These are phyloP conservation scores for Chrysoporthe deuterocubensis DNA, from an alignment of 2,329 filamentous ascomycete genomes.

Conservation along the genomic window DNA sequence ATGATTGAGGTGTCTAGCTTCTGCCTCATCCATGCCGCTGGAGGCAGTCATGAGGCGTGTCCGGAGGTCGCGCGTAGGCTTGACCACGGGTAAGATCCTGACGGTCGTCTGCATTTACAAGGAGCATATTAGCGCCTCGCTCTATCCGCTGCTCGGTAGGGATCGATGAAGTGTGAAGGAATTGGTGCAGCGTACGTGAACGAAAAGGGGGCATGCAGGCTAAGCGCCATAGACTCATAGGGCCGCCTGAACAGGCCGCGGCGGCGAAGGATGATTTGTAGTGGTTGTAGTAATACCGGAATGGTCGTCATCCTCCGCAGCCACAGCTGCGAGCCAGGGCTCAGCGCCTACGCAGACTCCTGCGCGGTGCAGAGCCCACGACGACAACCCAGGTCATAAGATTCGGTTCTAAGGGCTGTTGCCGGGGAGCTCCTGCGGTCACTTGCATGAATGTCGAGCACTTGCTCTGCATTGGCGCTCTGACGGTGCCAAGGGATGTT, in stretches of 20 bases:
- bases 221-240: slow-evolving; percentile 10
- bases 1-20: slow-evolving; percentile 76
- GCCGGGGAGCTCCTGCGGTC: not conserved
- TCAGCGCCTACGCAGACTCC: slow-evolving; percentile 21
- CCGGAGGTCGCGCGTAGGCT: slow-evolving; percentile 81
- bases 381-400: not conserved
- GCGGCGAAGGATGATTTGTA: slow-evolving; percentile 19
- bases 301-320: slow-evolving; percentile 11
- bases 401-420: not conserved
- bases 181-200: slow-evolving; percentile 18
- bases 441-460: not conserved
- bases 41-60: slow-evolving; percentile 76
- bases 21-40: slow-evolving; percentile 72
- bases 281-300: slow-evolving; percentile 5
- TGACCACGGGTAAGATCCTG: slow-evolving; percentile 69
- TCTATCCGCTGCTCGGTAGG: slow-evolving; percentile 1
- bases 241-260: slow-evolving; percentile 21
- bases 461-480: slow-evolving; percentile 8
- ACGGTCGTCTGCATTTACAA: slow-evolving; percentile 60
- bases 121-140: slow-evolving; percentile 28
- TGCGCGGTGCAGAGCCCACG: slow-evolving; percentile 1
- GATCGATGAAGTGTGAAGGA: slow-evolving; percentile 17
- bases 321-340: slow-evolving; percentile 17
- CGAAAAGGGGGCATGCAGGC: not conserved
- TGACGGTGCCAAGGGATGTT: not conserved